Percentiles rank a stretch among this genome's conserved stretches.
Evolutionary conservation across 768 basidiomycete species (phyloP).

Genomic region (Tremella yokohamensis): DNA sequence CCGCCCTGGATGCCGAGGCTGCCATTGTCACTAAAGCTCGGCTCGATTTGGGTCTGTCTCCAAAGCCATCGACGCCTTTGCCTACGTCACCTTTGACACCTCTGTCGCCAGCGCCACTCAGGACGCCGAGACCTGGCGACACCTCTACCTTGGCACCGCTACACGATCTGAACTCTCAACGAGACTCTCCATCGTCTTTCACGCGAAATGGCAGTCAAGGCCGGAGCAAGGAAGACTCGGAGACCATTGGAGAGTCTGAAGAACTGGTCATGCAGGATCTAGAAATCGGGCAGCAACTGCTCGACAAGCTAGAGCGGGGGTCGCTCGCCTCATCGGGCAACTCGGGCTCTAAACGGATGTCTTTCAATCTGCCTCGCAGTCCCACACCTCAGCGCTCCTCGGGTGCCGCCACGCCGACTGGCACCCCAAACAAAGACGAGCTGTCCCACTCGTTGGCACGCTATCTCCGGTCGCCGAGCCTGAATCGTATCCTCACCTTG

Average conservation of each 20-base stretch:
- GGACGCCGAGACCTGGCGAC: too few species aligned
- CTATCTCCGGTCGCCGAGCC: slow-evolving; percentile 77
- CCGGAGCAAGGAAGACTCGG: background rate
- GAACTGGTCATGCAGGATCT: slow-evolving; percentile 6
- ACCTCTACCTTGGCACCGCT: slow-evolving; percentile 2
- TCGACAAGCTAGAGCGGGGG: slow-evolving; percentile 17
- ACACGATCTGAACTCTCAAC: background rate
- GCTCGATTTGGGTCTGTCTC: slow-evolving; percentile 17
- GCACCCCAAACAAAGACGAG: slow-evolving; percentile 21
- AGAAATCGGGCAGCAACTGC: slow-evolving; percentile 15
- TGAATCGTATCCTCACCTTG: slow-evolving; percentile 77
- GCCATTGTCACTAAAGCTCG: slow-evolving; percentile 22
- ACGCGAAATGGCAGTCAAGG: background rate
- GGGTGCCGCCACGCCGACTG: background rate
- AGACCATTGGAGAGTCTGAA: background rate
- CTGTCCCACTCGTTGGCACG: slow-evolving; percentile 67
- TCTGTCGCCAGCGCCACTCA: slow-evolving; percentile 50
- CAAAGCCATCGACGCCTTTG: slow-evolving; percentile 3
- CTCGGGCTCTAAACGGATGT: slow-evolving; percentile 1
- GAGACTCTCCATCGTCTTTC: background rate
- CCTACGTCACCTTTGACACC: slow-evolving; percentile 25
- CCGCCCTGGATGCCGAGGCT: slow-evolving; percentile 12
- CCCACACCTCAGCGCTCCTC: background rate
- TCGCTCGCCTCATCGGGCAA: slow-evolving; percentile 5
- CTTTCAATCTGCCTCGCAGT: background rate